Evolutionary conservation across 495 filamentous ascomycete genomes (phyloP).

Genomic region (Rostrohypoxylon terebratum): DNA sequence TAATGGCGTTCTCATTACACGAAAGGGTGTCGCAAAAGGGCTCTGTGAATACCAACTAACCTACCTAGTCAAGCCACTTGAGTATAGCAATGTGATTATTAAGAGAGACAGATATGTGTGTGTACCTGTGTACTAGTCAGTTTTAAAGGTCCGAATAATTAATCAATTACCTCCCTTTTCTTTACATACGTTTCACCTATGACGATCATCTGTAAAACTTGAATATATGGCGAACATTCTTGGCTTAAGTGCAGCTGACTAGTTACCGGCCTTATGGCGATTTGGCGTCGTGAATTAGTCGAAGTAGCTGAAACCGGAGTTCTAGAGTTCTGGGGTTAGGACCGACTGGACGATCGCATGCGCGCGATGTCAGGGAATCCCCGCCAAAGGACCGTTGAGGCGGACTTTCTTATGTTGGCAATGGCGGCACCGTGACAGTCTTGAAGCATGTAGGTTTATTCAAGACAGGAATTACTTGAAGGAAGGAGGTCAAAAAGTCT

Average conservation of each 20-base stretch:
- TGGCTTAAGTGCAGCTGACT: neutral
- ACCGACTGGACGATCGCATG: neutral
- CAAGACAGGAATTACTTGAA: neutral
- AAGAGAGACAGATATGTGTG: neutral
- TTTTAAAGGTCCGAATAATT: neutral
- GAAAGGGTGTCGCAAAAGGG: neutral
- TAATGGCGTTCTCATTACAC: neutral
- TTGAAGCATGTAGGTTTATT: neutral
- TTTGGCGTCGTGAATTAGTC: neutral
- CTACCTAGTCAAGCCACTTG: neutral
- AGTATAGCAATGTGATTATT: neutral
- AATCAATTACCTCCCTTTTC: neutral
- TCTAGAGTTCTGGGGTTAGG: conserved; percentile 8
- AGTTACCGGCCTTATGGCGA: neutral
- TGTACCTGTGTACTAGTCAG: too few species aligned
- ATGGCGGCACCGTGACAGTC: too few species aligned
- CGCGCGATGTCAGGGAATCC: neutral
- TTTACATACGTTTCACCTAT: neutral
- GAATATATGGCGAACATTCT: neutral
- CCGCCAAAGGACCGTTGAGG: conserved; percentile 3
- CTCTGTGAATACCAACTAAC: neutral
- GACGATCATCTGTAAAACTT: neutral
- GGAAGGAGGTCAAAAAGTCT: neutral
- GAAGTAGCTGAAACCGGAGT: neutral
- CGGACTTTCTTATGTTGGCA: neutral